Evolutionary conservation across 2,329 filamentous ascomycete genomes (phyloP), one percentile per base, ranked within the genome.

Genomic region (Botrytis fragariae): DNA sequence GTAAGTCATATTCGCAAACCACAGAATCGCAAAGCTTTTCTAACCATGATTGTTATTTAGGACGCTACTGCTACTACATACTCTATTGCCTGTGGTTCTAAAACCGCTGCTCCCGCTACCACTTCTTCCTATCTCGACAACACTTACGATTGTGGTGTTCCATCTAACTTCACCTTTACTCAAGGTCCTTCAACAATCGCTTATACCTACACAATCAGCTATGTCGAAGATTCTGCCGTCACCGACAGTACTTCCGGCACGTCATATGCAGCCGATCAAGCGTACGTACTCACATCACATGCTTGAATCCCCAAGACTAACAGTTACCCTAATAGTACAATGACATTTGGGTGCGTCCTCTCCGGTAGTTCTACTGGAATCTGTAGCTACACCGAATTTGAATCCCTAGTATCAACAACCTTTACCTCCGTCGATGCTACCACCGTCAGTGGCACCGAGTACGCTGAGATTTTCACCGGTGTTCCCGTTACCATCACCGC

Each of bases 171-270:
- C 39, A 74, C 72, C 5, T 75, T 77, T 51, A 79, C 78, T 0
- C 75, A 79, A 74, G 77, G 77, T 29, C 76, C 77, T 25, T 77
- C 77, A 5, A 79, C 78, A 12, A 51, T 78, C 0, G 69, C 64
- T n/a, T 77, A 75, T 61, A 51, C 37, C 32, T 77, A 75, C 62
- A 61, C 42, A 4, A 72, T 61, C n/a, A 32, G 35, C n/a, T 6
- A 62, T 37, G 22, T 7, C 9, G 61, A 54, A 29, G 64, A 39
- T 32, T 25, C 59, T 44, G 9, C 39, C 2, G 12, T 61, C 10
- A 65, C 44, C 60, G 69, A 72, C 35, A 45, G 10, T 14, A 20
- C 51, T 29, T 72, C 59, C 18, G 3, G 20, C 14, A 5, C 32
- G 18, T 32, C 69, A 39, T 16, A 37, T 2, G 9, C 8, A 29